Evolutionary conservation across 2,329 filamentous ascomycete species (phyloP).

Genomic region (Amphichorda felina): DNA sequence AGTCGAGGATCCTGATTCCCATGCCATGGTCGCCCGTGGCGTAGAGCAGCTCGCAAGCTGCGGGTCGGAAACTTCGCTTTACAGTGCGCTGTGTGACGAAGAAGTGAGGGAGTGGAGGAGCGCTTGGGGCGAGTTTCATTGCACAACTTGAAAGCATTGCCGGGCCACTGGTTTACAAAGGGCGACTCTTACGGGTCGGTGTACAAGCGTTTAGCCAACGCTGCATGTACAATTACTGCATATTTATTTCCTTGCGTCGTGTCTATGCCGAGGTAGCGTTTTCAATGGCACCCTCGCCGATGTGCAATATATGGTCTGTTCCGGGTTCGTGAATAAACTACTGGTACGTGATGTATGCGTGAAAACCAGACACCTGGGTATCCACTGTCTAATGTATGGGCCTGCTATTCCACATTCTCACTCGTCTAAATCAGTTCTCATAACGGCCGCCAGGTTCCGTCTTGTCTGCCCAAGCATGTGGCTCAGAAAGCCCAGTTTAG

Average conservation of each 20-base stretch:
- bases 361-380: neutral
- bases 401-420: too few species aligned
- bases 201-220: neutral
- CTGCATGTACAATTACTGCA: conserved; percentile 3
- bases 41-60: conserved; percentile 34
- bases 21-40: conserved; percentile 95
- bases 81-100: too few species aligned
- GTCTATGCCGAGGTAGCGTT: neutral
- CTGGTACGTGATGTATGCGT: neutral
- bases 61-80: too few species aligned
- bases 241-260: conserved; percentile 4
- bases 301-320: neutral
- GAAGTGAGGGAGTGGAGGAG: too few species aligned
- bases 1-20: conserved; percentile 82
- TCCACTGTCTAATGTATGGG: too few species aligned
- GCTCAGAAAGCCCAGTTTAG: conserved; percentile 70
- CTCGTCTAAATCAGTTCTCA: conserved; percentile 40
- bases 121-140: too few species aligned
- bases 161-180: neutral
- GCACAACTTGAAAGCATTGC: neutral
- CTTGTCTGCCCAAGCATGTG: conserved; percentile 60
- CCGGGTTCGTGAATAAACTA: neutral
- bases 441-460: conserved; percentile 63
- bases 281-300: neutral
- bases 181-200: too few species aligned